phyloP scores from a whole-genome alignment of 2,329 filamentous ascomycete species.

The Diplodia sapinea region DNA sequence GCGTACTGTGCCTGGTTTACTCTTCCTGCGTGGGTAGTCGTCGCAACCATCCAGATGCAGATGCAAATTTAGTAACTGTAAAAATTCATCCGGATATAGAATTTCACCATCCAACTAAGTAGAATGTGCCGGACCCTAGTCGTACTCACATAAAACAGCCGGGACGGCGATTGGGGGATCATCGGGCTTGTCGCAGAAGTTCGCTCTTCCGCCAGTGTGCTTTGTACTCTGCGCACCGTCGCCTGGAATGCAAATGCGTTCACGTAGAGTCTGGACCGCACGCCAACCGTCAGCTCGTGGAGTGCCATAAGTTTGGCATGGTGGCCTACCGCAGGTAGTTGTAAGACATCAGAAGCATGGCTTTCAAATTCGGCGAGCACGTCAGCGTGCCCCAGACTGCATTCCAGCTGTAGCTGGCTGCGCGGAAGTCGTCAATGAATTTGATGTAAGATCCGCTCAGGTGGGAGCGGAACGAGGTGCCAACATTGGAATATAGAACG shows the following conservation, averaged over 20 bases:
- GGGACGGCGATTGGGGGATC: constrained; percentile 47
- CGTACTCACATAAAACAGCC: constrained; percentile 45
- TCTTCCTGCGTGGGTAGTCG: too few relatives aligned
- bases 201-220: constrained; percentile 11
- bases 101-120: too few relatives aligned
- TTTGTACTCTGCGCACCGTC: constrained; percentile 56
- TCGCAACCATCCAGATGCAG: too few relatives aligned
- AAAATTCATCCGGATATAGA: too few relatives aligned
- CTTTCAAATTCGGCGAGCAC: constrained; percentile 70
- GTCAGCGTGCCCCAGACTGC: constrained; percentile 57
- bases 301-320: neutral
- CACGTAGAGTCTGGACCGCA: constrained; percentile 61
- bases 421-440: constrained; percentile 75
- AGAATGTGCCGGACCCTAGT: too few relatives aligned
- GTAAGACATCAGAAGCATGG: constrained; percentile 71
- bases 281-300: neutral
- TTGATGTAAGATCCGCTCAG: constrained; percentile 74
- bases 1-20: neutral
- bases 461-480: constrained; percentile 72
- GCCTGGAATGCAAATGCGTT: constrained; percentile 79
- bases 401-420: constrained; percentile 73
- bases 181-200: constrained; percentile 32
- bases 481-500: constrained; percentile 73
- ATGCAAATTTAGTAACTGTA: too few relatives aligned
- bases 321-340: constrained; percentile 64